phyloP scores from a whole-genome alignment of 23 red algal species.

The Cyanidiococcus yangmingshanensis region DNA sequence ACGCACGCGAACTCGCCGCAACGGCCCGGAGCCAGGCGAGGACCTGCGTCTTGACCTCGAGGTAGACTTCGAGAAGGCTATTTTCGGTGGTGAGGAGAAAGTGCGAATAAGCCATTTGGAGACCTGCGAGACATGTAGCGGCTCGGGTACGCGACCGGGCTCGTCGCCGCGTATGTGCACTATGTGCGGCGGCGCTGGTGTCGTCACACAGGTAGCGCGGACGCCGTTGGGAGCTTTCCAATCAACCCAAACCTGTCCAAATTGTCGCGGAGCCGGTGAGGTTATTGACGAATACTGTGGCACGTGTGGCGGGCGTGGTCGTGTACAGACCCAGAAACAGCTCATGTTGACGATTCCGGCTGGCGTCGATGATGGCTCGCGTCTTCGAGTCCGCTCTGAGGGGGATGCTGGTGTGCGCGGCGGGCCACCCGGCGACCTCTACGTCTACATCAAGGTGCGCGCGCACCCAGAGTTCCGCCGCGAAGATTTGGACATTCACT shows the following conservation, averaged over 20 bases:
- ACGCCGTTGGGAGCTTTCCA: slow-evolving; percentile 96
- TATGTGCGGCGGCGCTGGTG: slow-evolving; percentile 73
- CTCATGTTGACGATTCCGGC: slow-evolving; percentile 82
- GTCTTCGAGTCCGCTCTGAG: slow-evolving; percentile 81
- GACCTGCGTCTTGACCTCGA: slow-evolving; percentile 93
- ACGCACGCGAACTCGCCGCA: slow-evolving; percentile 32
- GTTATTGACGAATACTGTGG: slow-evolving; percentile 88
- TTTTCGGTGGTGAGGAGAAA: slow-evolving; percentile 88
- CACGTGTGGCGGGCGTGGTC: slow-evolving; percentile 71
- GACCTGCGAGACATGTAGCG: slow-evolving; percentile 66
- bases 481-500: slow-evolving; percentile 68
- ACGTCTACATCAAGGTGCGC: slow-evolving; percentile 71
- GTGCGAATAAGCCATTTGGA: slow-evolving; percentile 86
- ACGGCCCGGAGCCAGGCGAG: slow-evolving; percentile 80
- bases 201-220: slow-evolving; percentile 84
- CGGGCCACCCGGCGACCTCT: slow-evolving; percentile 82
- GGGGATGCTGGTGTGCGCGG: slow-evolving; percentile 82
- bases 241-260: slow-evolving; percentile 53
- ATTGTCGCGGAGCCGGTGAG: slow-evolving; percentile 70
- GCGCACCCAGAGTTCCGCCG: slow-evolving; percentile 50
- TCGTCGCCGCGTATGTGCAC: slow-evolving; percentile 39
- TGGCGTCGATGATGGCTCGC: slow-evolving; percentile 84
- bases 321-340: slow-evolving; percentile 77
- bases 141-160: slow-evolving; percentile 66
- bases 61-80: slow-evolving; percentile 73